These are phyloP conservation scores for Mycena sanguinolenta DNA, from an alignment of 768 basidiomycete genomes.

Conservation along the genomic window DNA sequence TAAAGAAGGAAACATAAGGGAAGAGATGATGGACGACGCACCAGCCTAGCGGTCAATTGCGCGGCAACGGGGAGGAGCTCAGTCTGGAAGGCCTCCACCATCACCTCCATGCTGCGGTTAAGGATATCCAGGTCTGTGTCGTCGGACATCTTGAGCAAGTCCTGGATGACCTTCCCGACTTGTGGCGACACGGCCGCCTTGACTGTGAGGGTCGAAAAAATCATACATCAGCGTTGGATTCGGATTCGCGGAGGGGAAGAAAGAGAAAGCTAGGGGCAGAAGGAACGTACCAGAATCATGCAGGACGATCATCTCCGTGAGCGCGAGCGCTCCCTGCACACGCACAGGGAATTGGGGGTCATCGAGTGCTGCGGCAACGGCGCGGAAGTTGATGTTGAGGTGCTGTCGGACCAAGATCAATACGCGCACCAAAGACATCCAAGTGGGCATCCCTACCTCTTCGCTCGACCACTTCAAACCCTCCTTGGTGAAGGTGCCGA, in stretches of 20 bases:
- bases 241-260: not conserved
- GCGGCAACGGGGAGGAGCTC: conserved; percentile 89
- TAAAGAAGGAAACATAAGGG: not conserved
- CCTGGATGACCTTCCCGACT: conserved; percentile 91
- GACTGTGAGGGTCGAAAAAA: conserved; percentile 57
- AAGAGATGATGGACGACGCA: conserved; percentile 41
- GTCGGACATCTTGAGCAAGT: conserved; percentile 90
- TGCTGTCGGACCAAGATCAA: conserved; percentile 55
- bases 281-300: conserved; percentile 70
- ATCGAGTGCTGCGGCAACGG: conserved; percentile 76
- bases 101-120: conserved; percentile 85
- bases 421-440: not conserved
- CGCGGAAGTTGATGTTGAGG: conserved; percentile 73
- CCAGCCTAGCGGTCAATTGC: conserved; percentile 82
- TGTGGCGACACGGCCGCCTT: conserved; percentile 77
- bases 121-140: conserved; percentile 91
- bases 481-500: conserved; percentile 79
- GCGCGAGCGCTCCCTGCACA: conserved; percentile 84
- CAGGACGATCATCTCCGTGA: conserved; percentile 79
- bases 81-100: conserved; percentile 88
- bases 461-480: conserved; percentile 77
- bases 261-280: not conserved
- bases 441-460: conserved; percentile 58
- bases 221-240: conserved; percentile 13
- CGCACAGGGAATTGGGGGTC: conserved; percentile 87